Percentiles rank a stretch among this genome's conserved stretches.
Conservation (phyloP, 164 flowering plant species). For the Nelumbo lutea region DNA sequence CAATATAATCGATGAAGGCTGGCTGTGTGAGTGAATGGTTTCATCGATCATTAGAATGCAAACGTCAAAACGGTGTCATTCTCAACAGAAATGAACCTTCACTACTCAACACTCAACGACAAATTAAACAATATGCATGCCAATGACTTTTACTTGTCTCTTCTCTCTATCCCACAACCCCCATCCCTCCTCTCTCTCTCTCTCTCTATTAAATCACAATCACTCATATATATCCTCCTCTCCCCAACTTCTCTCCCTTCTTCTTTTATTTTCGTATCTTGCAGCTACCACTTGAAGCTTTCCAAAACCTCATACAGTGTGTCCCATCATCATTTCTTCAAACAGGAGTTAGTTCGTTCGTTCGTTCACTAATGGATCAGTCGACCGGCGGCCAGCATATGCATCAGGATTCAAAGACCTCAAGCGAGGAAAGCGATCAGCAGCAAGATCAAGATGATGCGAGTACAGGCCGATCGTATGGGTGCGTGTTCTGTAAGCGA, state of each 20-base stretch:
- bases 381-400: no score
- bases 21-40: background rate
- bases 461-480: slow-evolving; percentile 26
- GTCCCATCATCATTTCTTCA: no score
- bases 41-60: background rate
- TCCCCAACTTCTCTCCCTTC: no score
- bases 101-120: background rate
- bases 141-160: background rate
- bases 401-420: background rate
- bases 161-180: no score
- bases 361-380: background rate
- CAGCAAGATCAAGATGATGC: background rate
- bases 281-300: no score
- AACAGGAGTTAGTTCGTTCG: background rate
- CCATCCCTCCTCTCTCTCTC: no score
- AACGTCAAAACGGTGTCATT: background rate
- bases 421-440: background rate
- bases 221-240: no score
- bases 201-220: no score
- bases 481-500: slow-evolving; percentile 25
- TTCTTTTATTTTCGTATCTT: no score
- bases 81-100: background rate
- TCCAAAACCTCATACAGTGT: no score
- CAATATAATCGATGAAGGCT: background rate
- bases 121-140: background rate